Evolutionary conservation across 176 grass and related monocot species (phyloP), one percentile per base, ranked within the genome.

Genomic region (Metroxylon sagu): DNA sequence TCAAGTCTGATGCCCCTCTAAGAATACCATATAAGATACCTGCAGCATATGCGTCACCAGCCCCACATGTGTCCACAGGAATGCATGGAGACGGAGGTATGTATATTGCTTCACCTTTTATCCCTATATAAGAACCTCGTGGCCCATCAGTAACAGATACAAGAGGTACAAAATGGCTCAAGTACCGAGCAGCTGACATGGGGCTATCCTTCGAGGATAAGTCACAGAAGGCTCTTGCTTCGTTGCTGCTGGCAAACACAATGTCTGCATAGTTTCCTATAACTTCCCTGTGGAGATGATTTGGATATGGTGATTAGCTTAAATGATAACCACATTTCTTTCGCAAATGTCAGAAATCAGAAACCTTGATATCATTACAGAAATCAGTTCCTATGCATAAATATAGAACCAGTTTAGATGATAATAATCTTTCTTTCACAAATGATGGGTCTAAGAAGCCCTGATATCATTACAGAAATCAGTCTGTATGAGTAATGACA

Each of bases 31-130:
- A 92, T 48, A 98, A 70, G 19, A 92, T 85, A 48, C 93, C 87
- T 54, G 93, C 85, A n/a, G 93, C 70, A 0, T 98, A 98, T 17
- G 87, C 81, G 48, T 98, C 93, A 35, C 93, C 93, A 30, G 93
- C 87, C 0, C 93, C 93, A 52, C 93, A 98, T 3, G 87, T 92
- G 61, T 98, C 93, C 0, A 83, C 49, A 4, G 93, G 87, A 31
- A 82, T 61, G 50, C 87, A 92, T 0, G 83, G 73, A 29, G 81
- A 62, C 23, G 93, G 81, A 51, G 93, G 87, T 18, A 98, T 80
- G 75, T 88, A 88, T 72, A 98, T 87, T 50, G 69, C 84, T 85
- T 92, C 87, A 25, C 84, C 93, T 77, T 85, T 98, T 62, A 88
- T 72, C 16, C 84, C 78, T 15, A 98, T 86, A 48, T 88, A 98